These are phyloP conservation scores for Platanus orientalis DNA, from an alignment of 164 flowering plant genomes.

Conservation along the genomic window DNA sequence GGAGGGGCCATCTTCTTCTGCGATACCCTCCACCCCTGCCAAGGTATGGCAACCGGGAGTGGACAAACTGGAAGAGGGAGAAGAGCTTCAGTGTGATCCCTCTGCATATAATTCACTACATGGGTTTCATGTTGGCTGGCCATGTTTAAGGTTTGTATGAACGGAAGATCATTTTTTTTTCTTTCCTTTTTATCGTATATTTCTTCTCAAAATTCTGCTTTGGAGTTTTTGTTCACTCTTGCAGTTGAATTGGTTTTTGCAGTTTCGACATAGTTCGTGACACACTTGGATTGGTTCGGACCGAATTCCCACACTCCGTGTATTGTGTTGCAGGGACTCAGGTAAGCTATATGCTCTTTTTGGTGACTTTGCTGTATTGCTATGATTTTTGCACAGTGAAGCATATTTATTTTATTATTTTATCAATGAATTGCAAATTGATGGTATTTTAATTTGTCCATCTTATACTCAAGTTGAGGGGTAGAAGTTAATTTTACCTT, in stretches of 20 bases:
- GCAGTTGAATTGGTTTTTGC: constrained; percentile 13
- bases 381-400: background rate
- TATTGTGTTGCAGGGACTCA: constrained; percentile 91
- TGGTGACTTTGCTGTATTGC: background rate
- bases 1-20: constrained; percentile 46
- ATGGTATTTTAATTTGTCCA: background rate
- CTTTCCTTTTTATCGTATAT: background rate
- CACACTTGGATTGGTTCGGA: constrained; percentile 66
- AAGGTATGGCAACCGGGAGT: constrained; percentile 96
- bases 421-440: background rate
- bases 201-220: background rate
- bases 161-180: no score
- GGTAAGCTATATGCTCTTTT: constrained; percentile 29
- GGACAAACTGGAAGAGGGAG: constrained; percentile 84
- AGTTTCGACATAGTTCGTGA: constrained; percentile 85
- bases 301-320: constrained; percentile 77
- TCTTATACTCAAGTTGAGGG: background rate
- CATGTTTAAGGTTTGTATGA: constrained; percentile 91
- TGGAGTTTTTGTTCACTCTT: background rate
- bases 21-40: constrained; percentile 40
- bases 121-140: constrained; percentile 89
- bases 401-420: background rate
- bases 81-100: constrained; percentile 88
- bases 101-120: constrained; percentile 86
- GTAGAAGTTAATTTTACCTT: background rate